Evolutionary conservation across 129 eudicot species (phyloP).

Genomic region (Centrapalus pauciflorus): DNA sequence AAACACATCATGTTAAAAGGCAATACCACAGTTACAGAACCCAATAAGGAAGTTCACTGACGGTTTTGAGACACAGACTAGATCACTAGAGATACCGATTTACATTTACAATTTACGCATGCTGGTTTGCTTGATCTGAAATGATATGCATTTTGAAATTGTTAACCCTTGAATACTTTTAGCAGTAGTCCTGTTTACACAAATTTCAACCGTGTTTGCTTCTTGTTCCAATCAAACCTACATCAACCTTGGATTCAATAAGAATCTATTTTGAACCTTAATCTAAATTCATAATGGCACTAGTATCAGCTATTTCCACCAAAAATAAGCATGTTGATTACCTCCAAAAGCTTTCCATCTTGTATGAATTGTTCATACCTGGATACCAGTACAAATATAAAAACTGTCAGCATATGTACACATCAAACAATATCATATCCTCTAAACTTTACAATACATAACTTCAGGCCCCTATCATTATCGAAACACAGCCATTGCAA

Average conservation of each 20-base stretch:
- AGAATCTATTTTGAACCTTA: not conserved
- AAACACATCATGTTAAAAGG: not conserved
- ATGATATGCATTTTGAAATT: not conserved
- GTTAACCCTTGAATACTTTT: not conserved
- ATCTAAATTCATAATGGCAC: not conserved
- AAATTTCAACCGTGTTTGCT: not conserved
- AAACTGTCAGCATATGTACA: conserved; percentile 6
- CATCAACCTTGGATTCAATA: not conserved
- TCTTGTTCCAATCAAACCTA: conserved; percentile 2
- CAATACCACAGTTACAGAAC: not conserved
- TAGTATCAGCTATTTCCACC: not conserved
- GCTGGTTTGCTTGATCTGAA: not conserved
- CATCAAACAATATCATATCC: not conserved
- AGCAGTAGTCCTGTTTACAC: not conserved
- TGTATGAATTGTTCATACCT: conserved; percentile 82
- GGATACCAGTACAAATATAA: conserved; percentile 18
- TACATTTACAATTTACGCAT: not conserved
- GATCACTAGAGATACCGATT: not conserved
- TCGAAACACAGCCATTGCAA: conserved; percentile 3
- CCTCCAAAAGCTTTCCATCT: conserved; percentile 94
- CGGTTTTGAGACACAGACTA: no score
- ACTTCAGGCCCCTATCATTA: not conserved
- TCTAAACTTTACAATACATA: not conserved
- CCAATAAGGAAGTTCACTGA: not conserved
- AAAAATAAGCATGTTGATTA: conserved; percentile 19